Evolutionary conservation across 1,284 basidiomycete genomes (phyloP), one percentile per base, ranked within the genome.

Genomic region (Austroboletus novae-zelandiae): DNA sequence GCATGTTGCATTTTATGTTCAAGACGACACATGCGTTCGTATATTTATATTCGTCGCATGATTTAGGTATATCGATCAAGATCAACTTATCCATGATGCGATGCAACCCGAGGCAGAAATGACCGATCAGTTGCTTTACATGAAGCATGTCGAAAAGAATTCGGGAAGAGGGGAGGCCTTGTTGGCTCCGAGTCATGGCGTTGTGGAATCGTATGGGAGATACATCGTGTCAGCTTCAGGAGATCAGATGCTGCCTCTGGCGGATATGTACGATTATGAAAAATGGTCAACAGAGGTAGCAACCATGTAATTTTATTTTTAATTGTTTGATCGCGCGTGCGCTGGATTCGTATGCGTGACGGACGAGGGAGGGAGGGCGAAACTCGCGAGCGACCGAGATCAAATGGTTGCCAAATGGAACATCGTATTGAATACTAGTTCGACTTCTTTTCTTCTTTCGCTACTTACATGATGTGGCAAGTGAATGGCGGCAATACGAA

Each of bases 41-140:
- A 23, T 23, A 23, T 23, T n/a, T 23, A 23, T 23, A 23, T 23
- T 23, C 20, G 51, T 46, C 36, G 20, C 27, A 10, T 31, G 20
- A 23, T n/a, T 9, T 49, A 87, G 85, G 36, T 88, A 89, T 59
- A 84, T 89, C 58, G 83, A 86, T 57, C 84, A 89, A 60, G 83
- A 78, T 54, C 78, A 83, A 48, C 82, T 84, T 42, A 73, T 88
- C 14, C 67, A 83, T 35, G 78, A 83, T 51, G 74, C 74, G n/a
- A 77, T 74, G 43, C 73, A 68, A 43, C 75, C 74, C 37, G 70
- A 65, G 46, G 69, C 69, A 17, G 83, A 83, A 52, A 69, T 75
- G 23, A 79, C 78, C 55, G 81, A 86, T 55, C 65, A 78, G 47
- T 72, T 78, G 50, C 70, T 82, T 11, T 88, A 87, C 59, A 64